Conservation (phyloP, 768 basidiomycete species). For the Leccinum arenicola region DNA sequence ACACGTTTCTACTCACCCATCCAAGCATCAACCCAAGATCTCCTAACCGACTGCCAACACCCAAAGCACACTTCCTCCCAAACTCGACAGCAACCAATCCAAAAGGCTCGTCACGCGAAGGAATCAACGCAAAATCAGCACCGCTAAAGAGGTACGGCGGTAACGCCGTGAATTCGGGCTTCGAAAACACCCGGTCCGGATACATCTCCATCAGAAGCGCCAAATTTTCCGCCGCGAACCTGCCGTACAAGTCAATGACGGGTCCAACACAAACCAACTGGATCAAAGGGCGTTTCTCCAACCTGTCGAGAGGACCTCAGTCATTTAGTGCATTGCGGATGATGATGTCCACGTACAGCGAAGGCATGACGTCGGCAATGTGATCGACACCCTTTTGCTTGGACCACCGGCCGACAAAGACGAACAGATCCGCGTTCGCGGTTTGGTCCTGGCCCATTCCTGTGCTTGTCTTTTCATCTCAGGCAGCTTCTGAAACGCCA, state of each 20-base stretch:
- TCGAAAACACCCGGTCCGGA: slow-evolving; percentile 89
- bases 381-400: slow-evolving; percentile 98
- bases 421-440: slow-evolving; percentile 85
- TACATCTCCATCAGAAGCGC: slow-evolving; percentile 92
- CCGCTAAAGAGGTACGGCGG: slow-evolving; percentile 93
- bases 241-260: slow-evolving; percentile 92
- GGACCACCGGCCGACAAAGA: slow-evolving; percentile 95
- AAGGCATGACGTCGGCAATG: slow-evolving; percentile 94
- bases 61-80: slow-evolving; percentile 93
- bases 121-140: slow-evolving; percentile 93
- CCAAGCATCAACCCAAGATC: slow-evolving; percentile 97
- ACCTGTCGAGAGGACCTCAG: slow-evolving; percentile 35
- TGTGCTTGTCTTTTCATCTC: slow-evolving; percentile 90
- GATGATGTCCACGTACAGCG: slow-evolving; percentile 51
- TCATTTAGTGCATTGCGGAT: no score
- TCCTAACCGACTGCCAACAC: slow-evolving; percentile 91
- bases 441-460: slow-evolving; percentile 92
- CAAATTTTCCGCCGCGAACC: slow-evolving; percentile 93
- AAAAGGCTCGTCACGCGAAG: slow-evolving; percentile 95
- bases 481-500: slow-evolving; percentile 93
- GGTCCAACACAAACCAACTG: slow-evolving; percentile 90
- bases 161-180: slow-evolving; percentile 92
- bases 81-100: slow-evolving; percentile 96
- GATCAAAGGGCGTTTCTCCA: slow-evolving; percentile 83
- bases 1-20: slow-evolving; percentile 64